Conservation (phyloP, 176 grass and related monocot genomes). For the Rhipidocladum racemiflorum region DNA sequence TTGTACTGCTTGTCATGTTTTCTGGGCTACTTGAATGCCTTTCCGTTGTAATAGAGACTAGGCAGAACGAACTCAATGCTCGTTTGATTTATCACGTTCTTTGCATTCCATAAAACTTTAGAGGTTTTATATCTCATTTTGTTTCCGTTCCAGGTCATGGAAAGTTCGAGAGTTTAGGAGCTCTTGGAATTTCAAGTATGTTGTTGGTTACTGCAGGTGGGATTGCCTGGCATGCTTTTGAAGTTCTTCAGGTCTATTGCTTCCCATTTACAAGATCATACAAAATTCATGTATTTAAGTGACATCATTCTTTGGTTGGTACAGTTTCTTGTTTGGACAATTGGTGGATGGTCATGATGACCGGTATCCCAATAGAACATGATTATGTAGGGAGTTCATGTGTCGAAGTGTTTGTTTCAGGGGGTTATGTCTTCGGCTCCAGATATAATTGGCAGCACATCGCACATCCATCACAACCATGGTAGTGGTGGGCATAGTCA, state of each 20-base stretch:
- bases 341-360: slow-evolving; percentile 5
- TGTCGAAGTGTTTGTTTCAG: slow-evolving; percentile 46
- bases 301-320: slow-evolving; percentile 5
- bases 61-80: neutral
- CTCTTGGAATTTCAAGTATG: slow-evolving; percentile 95
- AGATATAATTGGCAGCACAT: slow-evolving; percentile 47
- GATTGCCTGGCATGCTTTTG: slow-evolving; percentile 96
- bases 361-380: neutral
- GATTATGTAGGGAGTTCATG: slow-evolving; percentile 17
- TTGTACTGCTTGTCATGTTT: slow-evolving; percentile 19
- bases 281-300: neutral
- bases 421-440: slow-evolving; percentile 58
- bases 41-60: neutral
- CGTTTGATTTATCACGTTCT: neutral
- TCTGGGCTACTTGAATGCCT: neutral
- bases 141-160: slow-evolving; percentile 66
- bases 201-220: slow-evolving; percentile 86
- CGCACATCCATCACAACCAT: slow-evolving; percentile 47
- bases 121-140: slow-evolving; percentile 9
- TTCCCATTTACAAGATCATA: slow-evolving; percentile 28
- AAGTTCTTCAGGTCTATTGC: slow-evolving; percentile 87
- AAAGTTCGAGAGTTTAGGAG: slow-evolving; percentile 86
- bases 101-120: neutral
- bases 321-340: neutral
- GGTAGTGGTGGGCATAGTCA: slow-evolving; percentile 61